These are phyloP conservation scores for Tolypocladium guangdongense DNA, from an alignment of 2,329 filamentous ascomycete genomes.

Conservation along the genomic window DNA sequence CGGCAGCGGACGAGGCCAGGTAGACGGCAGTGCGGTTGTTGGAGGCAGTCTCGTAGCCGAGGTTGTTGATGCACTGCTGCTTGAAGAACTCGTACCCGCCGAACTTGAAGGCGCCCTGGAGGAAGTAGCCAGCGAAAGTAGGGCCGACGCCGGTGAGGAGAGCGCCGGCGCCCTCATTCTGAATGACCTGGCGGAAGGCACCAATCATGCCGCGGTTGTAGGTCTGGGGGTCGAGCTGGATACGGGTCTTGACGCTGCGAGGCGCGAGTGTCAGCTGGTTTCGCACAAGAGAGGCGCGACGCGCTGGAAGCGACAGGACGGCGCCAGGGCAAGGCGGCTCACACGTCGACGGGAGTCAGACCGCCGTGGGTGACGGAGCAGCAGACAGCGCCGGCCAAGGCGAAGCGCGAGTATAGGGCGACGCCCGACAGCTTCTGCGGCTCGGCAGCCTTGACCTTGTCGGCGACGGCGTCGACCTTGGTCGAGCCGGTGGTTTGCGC, in stretches of 20 bases:
- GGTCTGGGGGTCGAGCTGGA: slow-evolving; percentile 81
- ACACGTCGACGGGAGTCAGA: slow-evolving; percentile 99
- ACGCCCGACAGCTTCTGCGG: slow-evolving; percentile 37
- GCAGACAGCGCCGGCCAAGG: slow-evolving; percentile 94
- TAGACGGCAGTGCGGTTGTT: slow-evolving; percentile 77
- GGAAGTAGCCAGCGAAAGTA: slow-evolving; percentile 84
- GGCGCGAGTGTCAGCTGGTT: not conserved
- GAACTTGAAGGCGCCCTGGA: slow-evolving; percentile 89
- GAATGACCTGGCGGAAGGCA: slow-evolving; percentile 76
- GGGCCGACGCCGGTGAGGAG: slow-evolving; percentile 78
- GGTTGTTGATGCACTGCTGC: slow-evolving; percentile 71
- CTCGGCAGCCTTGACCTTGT: slow-evolving; percentile 28
- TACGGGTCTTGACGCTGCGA: slow-evolving; percentile 82
- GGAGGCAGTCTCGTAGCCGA: slow-evolving; percentile 67
- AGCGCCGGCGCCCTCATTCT: slow-evolving; percentile 75
- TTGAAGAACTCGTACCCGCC: slow-evolving; percentile 96
- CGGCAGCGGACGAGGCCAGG: slow-evolving; percentile 55
- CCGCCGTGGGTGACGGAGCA: slow-evolving; percentile 96
- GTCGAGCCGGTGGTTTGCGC: slow-evolving; percentile 25
- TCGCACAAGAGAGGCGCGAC: not conserved
- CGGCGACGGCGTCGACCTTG: slow-evolving; percentile 34
- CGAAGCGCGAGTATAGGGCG: slow-evolving; percentile 86
- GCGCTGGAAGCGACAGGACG: not conserved
- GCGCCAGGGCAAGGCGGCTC: slow-evolving; percentile 37
- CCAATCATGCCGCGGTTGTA: slow-evolving; percentile 85